phyloP scores from a whole-genome alignment of 2,329 filamentous ascomycete genomes.

The Emmonsia crescens region DNA sequence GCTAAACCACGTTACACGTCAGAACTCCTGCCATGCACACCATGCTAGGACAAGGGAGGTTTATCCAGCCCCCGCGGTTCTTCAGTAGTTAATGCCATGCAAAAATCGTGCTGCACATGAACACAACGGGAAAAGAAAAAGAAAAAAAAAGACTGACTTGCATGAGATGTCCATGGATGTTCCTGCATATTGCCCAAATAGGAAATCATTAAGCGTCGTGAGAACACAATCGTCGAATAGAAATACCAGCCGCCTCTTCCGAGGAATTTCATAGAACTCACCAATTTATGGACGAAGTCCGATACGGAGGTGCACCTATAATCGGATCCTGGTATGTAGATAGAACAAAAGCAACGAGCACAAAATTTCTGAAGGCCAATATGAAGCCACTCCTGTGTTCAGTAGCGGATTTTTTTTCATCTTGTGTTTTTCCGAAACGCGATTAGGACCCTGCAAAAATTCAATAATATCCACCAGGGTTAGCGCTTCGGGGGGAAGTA shows the following conservation, averaged over 20 bases:
- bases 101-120: neutral
- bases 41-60: neutral
- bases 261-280: neutral
- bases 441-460: neutral
- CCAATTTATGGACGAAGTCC: neutral
- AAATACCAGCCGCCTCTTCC: neutral
- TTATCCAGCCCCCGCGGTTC: neutral
- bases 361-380: neutral
- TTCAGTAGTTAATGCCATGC: neutral
- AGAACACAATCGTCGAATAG: neutral
- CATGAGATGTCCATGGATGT: neutral
- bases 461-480: neutral
- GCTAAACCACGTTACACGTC: neutral
- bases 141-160: neutral
- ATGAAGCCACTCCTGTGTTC: neutral
- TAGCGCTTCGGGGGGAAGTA: neutral
- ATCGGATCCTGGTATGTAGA: neutral
- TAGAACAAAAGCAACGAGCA: neutral
- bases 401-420: neutral
- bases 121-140: neutral
- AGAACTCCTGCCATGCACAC: neutral
- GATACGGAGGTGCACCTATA: neutral
- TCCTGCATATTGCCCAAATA: conserved; percentile 1
- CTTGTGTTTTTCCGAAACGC: neutral
- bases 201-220: neutral